Evolutionary conservation across 805 yeast species (phyloP).

Genomic region (Priceomyces carsonii): DNA sequence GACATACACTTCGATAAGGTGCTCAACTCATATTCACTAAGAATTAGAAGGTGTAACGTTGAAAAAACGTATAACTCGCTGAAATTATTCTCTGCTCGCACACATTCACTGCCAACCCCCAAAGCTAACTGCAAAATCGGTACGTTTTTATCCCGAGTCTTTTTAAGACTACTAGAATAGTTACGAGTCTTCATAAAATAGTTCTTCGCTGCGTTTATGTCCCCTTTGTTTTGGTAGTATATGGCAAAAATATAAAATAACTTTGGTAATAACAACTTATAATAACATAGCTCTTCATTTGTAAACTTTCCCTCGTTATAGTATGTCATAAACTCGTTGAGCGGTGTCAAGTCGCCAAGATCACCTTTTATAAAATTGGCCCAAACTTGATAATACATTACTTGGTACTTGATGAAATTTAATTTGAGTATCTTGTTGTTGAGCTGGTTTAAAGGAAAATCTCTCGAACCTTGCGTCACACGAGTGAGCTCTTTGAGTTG

Average conservation of each 20-base stretch:
- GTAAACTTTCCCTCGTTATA: constrained; percentile 38
- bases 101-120: constrained; percentile 25
- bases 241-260: constrained; percentile 42
- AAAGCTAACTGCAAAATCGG: constrained; percentile 15
- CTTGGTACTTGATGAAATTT: constrained; percentile 25
- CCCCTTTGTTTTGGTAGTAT: constrained; percentile 37
- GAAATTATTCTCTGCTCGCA: constrained; percentile 16
- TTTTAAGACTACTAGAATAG: constrained; percentile 9
- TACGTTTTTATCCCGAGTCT: constrained; percentile 5
- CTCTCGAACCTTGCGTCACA: constrained; percentile 8
- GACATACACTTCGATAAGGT: constrained; percentile 1
- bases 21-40: constrained; percentile 24
- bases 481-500: constrained; percentile 17
- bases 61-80: constrained; percentile 32
- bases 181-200: constrained; percentile 38
- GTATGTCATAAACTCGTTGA: constrained; percentile 33
- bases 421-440: constrained; percentile 27
- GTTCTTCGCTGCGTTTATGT: constrained; percentile 36
- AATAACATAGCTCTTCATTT: constrained; percentile 39
- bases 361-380: constrained; percentile 32
- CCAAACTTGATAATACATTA: constrained; percentile 38
- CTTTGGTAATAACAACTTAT: constrained; percentile 35
- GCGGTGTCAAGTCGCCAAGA: constrained; percentile 18
- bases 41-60: constrained; percentile 26
- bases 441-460: constrained; percentile 18